Base-by-base conservation (phyloP, 192 early-diverging fungal genomes). In the Rhizophagus prolifer region DNA sequence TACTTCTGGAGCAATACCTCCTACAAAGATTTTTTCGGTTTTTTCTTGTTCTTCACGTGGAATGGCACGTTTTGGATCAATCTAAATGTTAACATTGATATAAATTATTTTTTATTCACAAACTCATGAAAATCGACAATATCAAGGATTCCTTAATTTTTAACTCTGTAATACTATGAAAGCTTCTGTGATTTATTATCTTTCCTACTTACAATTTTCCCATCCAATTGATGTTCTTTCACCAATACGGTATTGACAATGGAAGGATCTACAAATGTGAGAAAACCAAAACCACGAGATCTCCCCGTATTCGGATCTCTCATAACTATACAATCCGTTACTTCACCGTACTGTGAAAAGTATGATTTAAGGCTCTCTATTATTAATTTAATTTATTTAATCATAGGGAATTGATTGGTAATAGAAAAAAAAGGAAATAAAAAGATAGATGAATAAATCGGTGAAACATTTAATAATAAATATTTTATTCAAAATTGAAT, bases 11-110 rank as follows among this genome's bases (percentile, higher is more conserved):
- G 90, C 87, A 54, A 97, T 89, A 4, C 95, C 96, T 69, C 95
- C 95, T 2, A 97, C 95, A 86, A 97, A 97, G 47, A 97, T 88
- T 86, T 97, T 97, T 78, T 94, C 91, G 12, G 88, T 92, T 70
- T 88, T 91, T 77, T 92, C 93, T 75, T 90, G 87, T 59, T 94
- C 92, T 70, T 91, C 89, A 41, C 92, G 87, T 62, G 90, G 89
- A 58, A 90, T 85, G 1, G 92, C 91, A 31, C 86, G 87, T 72
- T 93, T 94, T 4, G 93, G 91, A 82, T 92, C 90, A 81, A 93
- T 90, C 92, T 91, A 78, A 28, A 66, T 66, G 30, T 30, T 31
- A 28, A 54, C 16, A 75, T 34, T 28, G n/a, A 50, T 44, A 47
- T 9, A 30, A 36, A 36, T 41, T 3, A 34, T 16, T 66, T 34